Evolutionary conservation across 306 rosid species (phyloP).

Genomic region (Pyrus betulifolia): DNA sequence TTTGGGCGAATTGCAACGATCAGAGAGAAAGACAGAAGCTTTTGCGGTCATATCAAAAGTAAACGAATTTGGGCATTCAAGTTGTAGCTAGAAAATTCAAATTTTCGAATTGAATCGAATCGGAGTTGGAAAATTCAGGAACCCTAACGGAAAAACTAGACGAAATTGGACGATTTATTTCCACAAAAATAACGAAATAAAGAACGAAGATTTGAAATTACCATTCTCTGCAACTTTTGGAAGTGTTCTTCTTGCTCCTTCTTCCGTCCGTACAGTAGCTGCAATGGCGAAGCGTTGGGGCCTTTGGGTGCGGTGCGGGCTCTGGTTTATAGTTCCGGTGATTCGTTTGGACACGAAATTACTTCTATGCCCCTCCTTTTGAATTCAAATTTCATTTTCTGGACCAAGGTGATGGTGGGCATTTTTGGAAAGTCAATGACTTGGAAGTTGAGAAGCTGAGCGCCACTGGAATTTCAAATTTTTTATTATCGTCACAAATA

Average conservation of each 20-base stretch:
- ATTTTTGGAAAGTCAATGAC: not conserved
- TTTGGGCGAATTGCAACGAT: not conserved
- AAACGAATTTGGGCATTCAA: not conserved
- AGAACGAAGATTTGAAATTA: not conserved
- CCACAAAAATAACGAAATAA: not conserved
- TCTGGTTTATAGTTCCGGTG: not conserved
- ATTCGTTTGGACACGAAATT: not conserved
- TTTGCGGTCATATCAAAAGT: not conserved
- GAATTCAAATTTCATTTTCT: not conserved
- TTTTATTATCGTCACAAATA: not conserved
- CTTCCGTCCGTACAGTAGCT: not conserved
- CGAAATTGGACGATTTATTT: not conserved
- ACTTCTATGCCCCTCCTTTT: not conserved
- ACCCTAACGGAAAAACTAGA: conserved; percentile 33
- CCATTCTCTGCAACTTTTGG: not conserved
- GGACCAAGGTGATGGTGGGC: not conserved
- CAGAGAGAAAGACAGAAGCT: not conserved
- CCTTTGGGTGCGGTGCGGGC: not conserved
- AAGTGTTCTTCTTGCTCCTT: not conserved
- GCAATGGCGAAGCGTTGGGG: not conserved
- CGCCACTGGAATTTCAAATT: conserved; percentile 12
- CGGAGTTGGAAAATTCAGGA: conserved; percentile 3
- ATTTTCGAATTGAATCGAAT: not conserved
- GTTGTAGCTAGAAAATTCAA: not conserved
- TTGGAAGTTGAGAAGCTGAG: not conserved